Base-by-base conservation (phyloP, 441 rosid genomes). In the Erysimum pusillum region DNA sequence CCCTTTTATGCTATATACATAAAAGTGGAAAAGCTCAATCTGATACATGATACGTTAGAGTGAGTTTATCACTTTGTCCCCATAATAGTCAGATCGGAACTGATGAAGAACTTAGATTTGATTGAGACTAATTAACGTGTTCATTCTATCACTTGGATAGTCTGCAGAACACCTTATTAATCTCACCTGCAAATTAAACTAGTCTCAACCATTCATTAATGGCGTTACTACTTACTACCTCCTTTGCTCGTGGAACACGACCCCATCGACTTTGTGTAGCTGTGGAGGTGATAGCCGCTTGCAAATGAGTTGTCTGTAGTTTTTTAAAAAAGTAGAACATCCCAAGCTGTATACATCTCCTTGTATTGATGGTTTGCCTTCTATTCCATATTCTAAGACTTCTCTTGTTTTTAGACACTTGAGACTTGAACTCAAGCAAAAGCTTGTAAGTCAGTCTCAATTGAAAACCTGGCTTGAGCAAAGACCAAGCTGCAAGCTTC, bases 261-360 rank as follows among this genome's bases (percentile, higher is more conserved):
- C n/a, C n/a, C n/a, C n/a, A n/a, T n/a, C n/a, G n/a, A n/a, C n/a
- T n/a, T n/a, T 11, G 75, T 51, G 59, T 66, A 53, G 56, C 78
- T 41, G 63, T 51, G 73, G 73, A 78, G 69, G 59, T 64, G 58
- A 11, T 9, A 44, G 46, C 57, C 54, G 22, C 58, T 74, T 41
- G 54, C 32, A 54, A 73, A 78, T 61, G 73, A 61, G 15, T 53
- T 31, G 7, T 73, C 70, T 10, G 71, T 73, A 0, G 81, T 75
- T 53, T 67, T 72, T 13, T 78, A 77, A 63, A 77, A 18, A 34
- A 77, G 54, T 42, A 78, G 17, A 44, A 78, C 2, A n/a, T 67
- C 81, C 78, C 36, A 78, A 78, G 71, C 81, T 78, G 70, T 73
- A 78, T n/a, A 52, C 75, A 67, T 78, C 81, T 72, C 81, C 81